These are phyloP conservation scores for Blastocystis sp. DNA, from an alignment of 352 stramenopile species.

Conservation along the genomic window DNA sequence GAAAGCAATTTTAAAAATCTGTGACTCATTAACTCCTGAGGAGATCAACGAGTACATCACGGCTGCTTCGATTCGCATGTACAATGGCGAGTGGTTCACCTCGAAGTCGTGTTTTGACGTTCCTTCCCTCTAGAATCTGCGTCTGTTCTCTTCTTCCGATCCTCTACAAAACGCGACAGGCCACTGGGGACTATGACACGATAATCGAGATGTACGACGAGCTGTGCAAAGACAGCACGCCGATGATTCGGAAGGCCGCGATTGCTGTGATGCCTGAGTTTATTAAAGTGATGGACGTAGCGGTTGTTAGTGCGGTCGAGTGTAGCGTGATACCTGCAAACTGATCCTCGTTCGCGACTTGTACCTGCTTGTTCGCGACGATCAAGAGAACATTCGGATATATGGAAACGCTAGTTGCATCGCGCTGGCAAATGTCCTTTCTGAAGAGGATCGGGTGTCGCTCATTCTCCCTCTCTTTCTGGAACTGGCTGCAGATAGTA, in stretches of 20 bases:
- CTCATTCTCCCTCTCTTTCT: slow-evolving; percentile 35
- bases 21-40: not conserved
- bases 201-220: slow-evolving; percentile 53
- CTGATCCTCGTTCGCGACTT: slow-evolving; percentile 33
- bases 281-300: slow-evolving; percentile 48
- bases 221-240: slow-evolving; percentile 20
- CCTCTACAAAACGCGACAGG: slow-evolving; percentile 23
- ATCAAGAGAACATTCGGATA: slow-evolving; percentile 25
- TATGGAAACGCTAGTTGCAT: slow-evolving; percentile 31
- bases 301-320: not conserved
- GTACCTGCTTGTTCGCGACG: slow-evolving; percentile 34
- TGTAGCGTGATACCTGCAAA: slow-evolving; percentile 19
- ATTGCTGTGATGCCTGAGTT: slow-evolving; percentile 46
- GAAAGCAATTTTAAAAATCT: slow-evolving; percentile 38
- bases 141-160: slow-evolving; percentile 29
- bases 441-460: not conserved
- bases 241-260: slow-evolving; percentile 37
- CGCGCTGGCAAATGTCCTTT: slow-evolving; percentile 1
- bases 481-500: not conserved
- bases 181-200: slow-evolving; percentile 22
- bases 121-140: not conserved
- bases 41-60: slow-evolving; percentile 36
- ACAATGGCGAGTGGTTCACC: slow-evolving; percentile 44
- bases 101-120: not conserved
- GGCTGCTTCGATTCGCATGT: not conserved